Evolutionary conservation across 2,329 filamentous ascomycete species (phyloP), one percentile per base, ranked within the genome.

Genomic region (Aspergillus oerlinghausenensis): DNA sequence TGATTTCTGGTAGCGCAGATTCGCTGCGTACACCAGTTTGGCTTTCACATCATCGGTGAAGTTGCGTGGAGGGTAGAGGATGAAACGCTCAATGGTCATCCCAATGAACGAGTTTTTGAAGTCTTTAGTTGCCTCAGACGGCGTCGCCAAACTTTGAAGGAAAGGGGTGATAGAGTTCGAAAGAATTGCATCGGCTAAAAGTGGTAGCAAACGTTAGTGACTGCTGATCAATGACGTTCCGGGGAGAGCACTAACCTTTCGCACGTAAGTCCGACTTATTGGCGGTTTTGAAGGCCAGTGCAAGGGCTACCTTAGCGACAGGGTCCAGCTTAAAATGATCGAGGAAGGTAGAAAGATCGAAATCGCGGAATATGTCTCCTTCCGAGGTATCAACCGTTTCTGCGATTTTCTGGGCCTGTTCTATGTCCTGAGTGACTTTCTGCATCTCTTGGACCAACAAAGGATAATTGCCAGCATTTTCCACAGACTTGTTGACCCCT

Each of bases 321-420:
- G 91, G 86, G 76, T 97, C 92, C 54, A 97, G 82, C 71, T 92
- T 92, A 80, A 99, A 99, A 73, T 97, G 92, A 62, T 96, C 89
- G 81, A 97, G 87, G 71, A 99, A 97, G 1, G 89, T 90, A 2
- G 90, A 89, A n/a, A 99, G 83, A 71, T 99, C 93, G 67, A 99
- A 97, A 71, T 97, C 93, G 56, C 92, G 88, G 73, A 96, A 97
- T 59, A 96, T 85, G 66, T 99, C 93, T 66, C 94, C 92, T 64
- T 94, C 93, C 21, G 87, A 90, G 1, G 87, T 88, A 74, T 97
- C 92, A 70, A 99, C 88, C 21, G 92, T 89, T 73, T 97, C 92
- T 59, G 93, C 92, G 70, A 99, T 96, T 76, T 91, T 95, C 66
- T 85, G 84, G 51, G 92, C 89, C 77, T 97, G 91, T 56, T 92